Conservation (phyloP, 2,329 filamentous ascomycete species). For the Niveomyces coronatus region DNA sequence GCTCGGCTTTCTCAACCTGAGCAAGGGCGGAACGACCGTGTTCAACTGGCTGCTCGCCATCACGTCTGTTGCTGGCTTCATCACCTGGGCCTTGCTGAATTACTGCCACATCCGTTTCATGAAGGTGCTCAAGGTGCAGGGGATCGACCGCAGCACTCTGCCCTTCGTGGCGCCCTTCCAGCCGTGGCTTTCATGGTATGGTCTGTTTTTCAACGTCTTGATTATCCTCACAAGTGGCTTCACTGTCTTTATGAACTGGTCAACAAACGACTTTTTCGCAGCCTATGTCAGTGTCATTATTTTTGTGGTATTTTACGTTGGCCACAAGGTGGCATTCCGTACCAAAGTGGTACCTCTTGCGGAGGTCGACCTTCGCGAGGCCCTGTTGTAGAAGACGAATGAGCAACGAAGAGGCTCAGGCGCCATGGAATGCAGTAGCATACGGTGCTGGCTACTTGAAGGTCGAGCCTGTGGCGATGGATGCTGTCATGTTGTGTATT, state of each 20-base stretch:
- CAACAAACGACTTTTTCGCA: conserved; percentile 49
- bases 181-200: conserved; percentile 55
- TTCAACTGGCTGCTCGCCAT: conserved; percentile 69
- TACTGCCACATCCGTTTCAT: conserved; percentile 56
- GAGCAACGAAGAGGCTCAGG: conserved; percentile 1
- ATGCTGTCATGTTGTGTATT: conserved; percentile 4
- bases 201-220: conserved; percentile 52
- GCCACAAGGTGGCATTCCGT: conserved; percentile 45
- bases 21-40: conserved; percentile 44
- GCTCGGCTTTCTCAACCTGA: conserved; percentile 59
- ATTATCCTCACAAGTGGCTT: conserved; percentile 61
- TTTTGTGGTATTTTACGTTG: conserved; percentile 48
- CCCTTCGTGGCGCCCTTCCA: conserved; percentile 53
- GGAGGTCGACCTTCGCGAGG: conserved; percentile 25
- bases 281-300: conserved; percentile 55
- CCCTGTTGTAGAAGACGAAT: no score
- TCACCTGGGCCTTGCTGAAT: conserved; percentile 59
- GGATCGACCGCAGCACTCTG: conserved; percentile 45
- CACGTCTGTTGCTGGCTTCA: conserved; percentile 57
- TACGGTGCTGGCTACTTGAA: no score
- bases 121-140: conserved; percentile 44
- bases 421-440: no score
- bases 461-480: no score
- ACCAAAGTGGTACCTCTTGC: conserved; percentile 27
- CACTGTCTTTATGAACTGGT: conserved; percentile 55